These are phyloP conservation scores for Rhytidhysteron rufulum DNA, from an alignment of 2,329 filamentous ascomycete species.

Conservation along the genomic window DNA sequence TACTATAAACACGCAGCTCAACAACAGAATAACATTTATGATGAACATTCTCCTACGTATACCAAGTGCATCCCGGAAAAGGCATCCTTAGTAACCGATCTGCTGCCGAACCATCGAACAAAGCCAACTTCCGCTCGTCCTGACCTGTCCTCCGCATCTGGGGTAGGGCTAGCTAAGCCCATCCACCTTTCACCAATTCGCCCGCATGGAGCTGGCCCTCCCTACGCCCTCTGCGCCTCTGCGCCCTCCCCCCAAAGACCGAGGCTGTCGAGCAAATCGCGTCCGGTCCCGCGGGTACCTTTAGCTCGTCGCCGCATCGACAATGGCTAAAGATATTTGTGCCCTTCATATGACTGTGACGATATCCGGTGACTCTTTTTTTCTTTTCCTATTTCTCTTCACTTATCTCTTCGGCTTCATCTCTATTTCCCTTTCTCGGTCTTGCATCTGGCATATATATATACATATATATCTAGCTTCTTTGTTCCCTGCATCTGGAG, in stretches of 20 bases:
- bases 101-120: neutral
- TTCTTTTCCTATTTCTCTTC: neutral
- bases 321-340: neutral
- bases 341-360: constrained; percentile 22
- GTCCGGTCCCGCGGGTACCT: constrained; percentile 29
- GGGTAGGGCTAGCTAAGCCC: constrained; percentile 17
- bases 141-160: constrained; percentile 22
- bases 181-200: constrained; percentile 12
- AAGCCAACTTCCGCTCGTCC: constrained; percentile 32
- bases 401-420: too few relatives aligned
- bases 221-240: constrained; percentile 11
- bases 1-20: neutral
- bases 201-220: constrained; percentile 12
- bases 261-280: constrained; percentile 28
- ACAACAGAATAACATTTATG: neutral
- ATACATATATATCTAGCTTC: neutral
- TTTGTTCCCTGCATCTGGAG: too few relatives aligned
- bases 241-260: constrained; percentile 27
- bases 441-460: neutral
- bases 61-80: neutral
- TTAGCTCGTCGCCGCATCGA: constrained; percentile 6
- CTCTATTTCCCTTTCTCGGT: neutral
- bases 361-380: constrained; percentile 1
- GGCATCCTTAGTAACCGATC: neutral
- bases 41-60: neutral